phyloP scores from a whole-genome alignment of 768 basidiomycete genomes.

The Russula virescens region DNA sequence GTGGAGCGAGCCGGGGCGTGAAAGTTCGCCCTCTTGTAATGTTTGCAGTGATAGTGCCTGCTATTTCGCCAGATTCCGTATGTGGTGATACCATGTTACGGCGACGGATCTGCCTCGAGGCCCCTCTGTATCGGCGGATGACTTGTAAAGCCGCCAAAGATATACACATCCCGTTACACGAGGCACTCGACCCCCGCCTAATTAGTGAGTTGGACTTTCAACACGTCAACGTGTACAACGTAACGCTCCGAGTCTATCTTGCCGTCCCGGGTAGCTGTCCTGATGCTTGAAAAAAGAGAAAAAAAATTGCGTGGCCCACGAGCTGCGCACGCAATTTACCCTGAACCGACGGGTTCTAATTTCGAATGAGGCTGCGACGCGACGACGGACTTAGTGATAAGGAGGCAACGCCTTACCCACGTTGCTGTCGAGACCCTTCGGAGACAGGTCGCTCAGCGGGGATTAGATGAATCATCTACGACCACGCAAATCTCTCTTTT shows the following conservation, averaged over 20 bases:
- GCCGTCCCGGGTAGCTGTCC: not conserved
- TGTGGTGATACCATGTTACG: not conserved
- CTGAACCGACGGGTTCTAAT: not conserved
- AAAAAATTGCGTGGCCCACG: not conserved
- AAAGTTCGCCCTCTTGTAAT: not conserved
- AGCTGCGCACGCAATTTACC: not conserved
- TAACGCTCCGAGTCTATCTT: constrained; percentile 13
- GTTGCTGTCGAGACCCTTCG: not conserved
- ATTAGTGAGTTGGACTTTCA: not conserved
- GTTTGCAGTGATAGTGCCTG: constrained; percentile 6
- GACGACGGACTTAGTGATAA: constrained; percentile 9
- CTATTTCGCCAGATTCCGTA: not conserved
- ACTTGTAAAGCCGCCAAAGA: constrained; percentile 2
- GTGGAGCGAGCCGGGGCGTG: constrained; percentile 9
- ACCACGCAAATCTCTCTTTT: constrained; percentile 11
- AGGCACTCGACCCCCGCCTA: not conserved
- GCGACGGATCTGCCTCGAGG: constrained; percentile 6
- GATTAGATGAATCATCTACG: not conserved
- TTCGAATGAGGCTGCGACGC: not conserved
- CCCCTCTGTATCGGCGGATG: constrained; percentile 1
- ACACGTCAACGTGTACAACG: constrained; percentile 17
- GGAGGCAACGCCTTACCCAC: not conserved
- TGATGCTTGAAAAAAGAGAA: not conserved
- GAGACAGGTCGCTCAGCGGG: not conserved
- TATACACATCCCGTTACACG: constrained; percentile 3